These are phyloP conservation scores for Phytophthora vignae DNA, from an alignment of 352 stramenopile species.

Conservation along the genomic window DNA sequence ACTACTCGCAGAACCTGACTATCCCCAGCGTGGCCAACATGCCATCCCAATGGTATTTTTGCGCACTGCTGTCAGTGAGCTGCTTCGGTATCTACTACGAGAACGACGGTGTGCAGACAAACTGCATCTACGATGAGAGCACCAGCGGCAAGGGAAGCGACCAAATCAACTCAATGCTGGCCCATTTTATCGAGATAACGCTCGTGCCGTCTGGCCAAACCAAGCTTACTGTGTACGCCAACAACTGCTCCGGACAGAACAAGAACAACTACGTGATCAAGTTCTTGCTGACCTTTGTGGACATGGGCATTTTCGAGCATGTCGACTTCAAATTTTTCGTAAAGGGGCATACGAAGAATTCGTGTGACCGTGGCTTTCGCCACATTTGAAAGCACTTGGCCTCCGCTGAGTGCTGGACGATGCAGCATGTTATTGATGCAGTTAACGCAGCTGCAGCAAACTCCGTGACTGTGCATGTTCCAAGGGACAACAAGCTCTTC, in stretches of 20 bases:
- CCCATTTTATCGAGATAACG: constrained; percentile 3
- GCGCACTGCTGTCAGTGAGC: constrained; percentile 15
- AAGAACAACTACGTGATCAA: constrained; percentile 1
- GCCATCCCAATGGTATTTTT: constrained; percentile 29
- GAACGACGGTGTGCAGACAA: constrained; percentile 13
- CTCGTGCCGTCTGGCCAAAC: neutral
- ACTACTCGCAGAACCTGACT: constrained; percentile 30
- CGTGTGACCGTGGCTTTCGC: neutral
- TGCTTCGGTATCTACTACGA: constrained; percentile 23
- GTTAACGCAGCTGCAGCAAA: too few relatives aligned
- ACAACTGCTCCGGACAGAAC: neutral
- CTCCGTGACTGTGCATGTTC: too few relatives aligned
- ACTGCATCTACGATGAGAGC: constrained; percentile 26
- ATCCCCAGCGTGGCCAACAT: constrained; percentile 15
- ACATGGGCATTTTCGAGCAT: neutral
- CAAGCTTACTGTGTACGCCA: neutral
- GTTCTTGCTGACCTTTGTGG: neutral
- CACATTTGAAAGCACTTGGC: neutral
- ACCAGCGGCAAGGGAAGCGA: constrained; percentile 27
- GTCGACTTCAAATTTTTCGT: neutral
- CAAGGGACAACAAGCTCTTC: neutral
- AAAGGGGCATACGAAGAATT: neutral
- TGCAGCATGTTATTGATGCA: neutral
- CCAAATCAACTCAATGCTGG: constrained; percentile 25
- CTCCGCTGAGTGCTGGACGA: neutral